phyloP scores from a whole-genome alignment of 306 rosid species.

The Abrus precatorius region DNA sequence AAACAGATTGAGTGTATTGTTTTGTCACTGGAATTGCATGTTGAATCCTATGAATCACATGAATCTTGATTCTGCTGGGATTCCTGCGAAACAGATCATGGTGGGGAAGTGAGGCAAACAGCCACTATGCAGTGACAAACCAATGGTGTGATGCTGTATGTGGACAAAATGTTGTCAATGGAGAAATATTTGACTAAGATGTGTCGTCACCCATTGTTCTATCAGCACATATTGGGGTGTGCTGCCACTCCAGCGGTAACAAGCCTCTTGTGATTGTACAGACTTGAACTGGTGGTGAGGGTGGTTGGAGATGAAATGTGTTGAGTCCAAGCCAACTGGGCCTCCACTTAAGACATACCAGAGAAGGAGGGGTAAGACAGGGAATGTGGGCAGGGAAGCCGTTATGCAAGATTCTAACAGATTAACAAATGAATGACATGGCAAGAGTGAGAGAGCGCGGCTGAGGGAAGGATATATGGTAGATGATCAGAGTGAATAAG shows the following conservation, averaged over 20 bases:
- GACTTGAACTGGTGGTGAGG: neutral
- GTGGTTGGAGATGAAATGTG: neutral
- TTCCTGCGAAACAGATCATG: neutral
- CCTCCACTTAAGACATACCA: too few relatives aligned
- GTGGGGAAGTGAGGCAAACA: neutral
- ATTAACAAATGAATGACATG: too few relatives aligned
- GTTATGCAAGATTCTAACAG: too few relatives aligned
- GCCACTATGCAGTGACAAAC: neutral
- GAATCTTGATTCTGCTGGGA: slow-evolving; percentile 1
- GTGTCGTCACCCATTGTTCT: neutral
- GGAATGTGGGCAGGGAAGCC: too few relatives aligned
- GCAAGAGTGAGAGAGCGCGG: too few relatives aligned
- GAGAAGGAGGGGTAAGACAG: too few relatives aligned
- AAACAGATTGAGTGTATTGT: neutral
- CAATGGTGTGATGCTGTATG: neutral
- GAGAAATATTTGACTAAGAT: neutral
- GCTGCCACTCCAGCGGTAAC: neutral
- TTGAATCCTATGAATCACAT: neutral
- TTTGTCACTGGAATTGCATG: neutral
- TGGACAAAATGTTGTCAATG: neutral
- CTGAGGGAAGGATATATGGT: too few relatives aligned
- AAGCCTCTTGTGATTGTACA: neutral
- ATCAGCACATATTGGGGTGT: neutral
- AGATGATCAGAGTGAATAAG: too few relatives aligned
- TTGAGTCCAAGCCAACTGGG: too few relatives aligned